phyloP scores from a whole-genome alignment of 768 basidiomycete genomes.

The Collybia sp. region DNA sequence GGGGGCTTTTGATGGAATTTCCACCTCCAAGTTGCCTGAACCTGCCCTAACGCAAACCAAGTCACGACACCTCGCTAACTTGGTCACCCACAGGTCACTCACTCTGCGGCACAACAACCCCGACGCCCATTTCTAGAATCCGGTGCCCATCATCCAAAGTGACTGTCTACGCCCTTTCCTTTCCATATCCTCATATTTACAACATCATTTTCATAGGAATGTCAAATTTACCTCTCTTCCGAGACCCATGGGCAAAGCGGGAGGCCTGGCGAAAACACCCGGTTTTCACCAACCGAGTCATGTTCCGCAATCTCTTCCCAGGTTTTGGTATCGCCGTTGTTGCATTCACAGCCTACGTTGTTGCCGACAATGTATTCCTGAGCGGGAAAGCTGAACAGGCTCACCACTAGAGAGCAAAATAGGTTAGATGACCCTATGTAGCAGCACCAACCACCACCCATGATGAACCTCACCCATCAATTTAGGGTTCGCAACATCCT shows the following conservation, averaged over 20 bases:
- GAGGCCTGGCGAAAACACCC: conserved; percentile 91
- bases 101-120: neutral
- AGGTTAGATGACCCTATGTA: conserved; percentile 7
- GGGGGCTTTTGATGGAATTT: conserved; percentile 31
- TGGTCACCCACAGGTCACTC: conserved; percentile 1
- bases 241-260: conserved; percentile 92
- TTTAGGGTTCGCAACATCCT: too few relatives aligned
- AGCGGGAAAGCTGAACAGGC: conserved; percentile 25
- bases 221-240: conserved; percentile 68
- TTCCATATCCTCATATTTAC: conserved; percentile 3
- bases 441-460: neutral
- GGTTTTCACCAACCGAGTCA: conserved; percentile 81
- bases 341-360: conserved; percentile 88
- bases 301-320: conserved; percentile 90
- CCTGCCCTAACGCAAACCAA: conserved; percentile 55
- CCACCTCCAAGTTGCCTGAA: conserved; percentile 28
- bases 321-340: conserved; percentile 92
- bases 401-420: conserved; percentile 17
- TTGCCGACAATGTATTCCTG: conserved; percentile 69
- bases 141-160: too few relatives aligned
- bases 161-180: neutral
- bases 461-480: neutral
- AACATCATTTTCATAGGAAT: conserved; percentile 28
- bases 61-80: conserved; percentile 22
- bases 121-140: conserved; percentile 1